These are phyloP conservation scores for Knufia petricola DNA, from an alignment of 2,329 filamentous ascomycete genomes.

Conservation along the genomic window DNA sequence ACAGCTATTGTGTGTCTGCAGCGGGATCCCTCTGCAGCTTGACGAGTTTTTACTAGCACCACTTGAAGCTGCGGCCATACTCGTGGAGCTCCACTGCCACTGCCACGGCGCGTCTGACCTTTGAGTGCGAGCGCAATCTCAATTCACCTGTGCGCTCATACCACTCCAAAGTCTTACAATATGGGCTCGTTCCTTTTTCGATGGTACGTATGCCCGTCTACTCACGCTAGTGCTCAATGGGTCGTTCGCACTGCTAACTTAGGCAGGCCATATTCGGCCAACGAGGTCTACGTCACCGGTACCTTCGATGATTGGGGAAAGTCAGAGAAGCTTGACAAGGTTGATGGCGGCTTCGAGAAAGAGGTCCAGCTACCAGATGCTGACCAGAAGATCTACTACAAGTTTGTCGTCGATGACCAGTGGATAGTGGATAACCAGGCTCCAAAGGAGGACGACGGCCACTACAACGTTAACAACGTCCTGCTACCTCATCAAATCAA, in stretches of 20 bases:
- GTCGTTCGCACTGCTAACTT: background rate
- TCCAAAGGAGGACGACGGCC: slow-evolving; percentile 70
- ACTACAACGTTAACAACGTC: slow-evolving; percentile 88
- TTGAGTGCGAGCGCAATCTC: background rate
- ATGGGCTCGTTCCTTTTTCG: slow-evolving; percentile 23
- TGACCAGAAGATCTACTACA: slow-evolving; percentile 76
- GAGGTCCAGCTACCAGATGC: slow-evolving; percentile 60
- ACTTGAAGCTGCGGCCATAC: too few species aligned
- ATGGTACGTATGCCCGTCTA: slow-evolving; percentile 18
- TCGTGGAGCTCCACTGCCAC: too few species aligned
- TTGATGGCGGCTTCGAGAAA: slow-evolving; percentile 66
- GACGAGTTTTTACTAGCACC: background rate
- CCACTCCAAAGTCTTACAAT: background rate
- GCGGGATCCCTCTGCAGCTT: background rate
- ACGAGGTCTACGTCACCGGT: slow-evolving; percentile 88
- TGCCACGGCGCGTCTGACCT: background rate
- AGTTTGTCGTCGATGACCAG: slow-evolving; percentile 92
- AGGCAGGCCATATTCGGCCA: slow-evolving; percentile 70
- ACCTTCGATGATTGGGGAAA: slow-evolving; percentile 93
- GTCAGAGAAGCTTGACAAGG: slow-evolving; percentile 71
- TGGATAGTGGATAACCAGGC: slow-evolving; percentile 78
- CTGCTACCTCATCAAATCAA: slow-evolving; percentile 64
- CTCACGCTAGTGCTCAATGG: background rate
- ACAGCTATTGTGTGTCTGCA: background rate
- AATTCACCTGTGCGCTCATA: background rate